These are phyloP conservation scores for Penicillium brevicompactum DNA, from an alignment of 2,329 filamentous ascomycete genomes.

Conservation along the genomic window DNA sequence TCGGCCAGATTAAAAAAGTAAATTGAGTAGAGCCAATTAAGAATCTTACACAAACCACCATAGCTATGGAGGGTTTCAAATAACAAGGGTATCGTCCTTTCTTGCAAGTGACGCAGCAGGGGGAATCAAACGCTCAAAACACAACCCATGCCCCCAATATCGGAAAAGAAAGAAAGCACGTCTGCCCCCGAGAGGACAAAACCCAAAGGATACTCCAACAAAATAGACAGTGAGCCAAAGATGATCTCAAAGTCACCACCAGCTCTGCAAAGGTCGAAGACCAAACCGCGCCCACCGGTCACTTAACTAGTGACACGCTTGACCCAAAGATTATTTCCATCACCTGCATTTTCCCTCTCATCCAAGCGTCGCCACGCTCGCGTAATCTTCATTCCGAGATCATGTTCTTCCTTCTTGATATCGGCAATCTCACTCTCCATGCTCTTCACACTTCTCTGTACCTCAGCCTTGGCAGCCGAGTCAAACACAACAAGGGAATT, in stretches of 20 bases:
- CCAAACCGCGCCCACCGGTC: neutral
- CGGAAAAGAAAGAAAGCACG: neutral
- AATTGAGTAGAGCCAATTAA: neutral
- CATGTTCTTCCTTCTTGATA: conserved; percentile 74
- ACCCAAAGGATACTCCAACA: neutral
- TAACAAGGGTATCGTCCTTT: conserved; percentile 10
- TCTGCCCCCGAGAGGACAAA: neutral
- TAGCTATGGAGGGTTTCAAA: conserved; percentile 1
- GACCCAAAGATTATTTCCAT: conserved; percentile 72
- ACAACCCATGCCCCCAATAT: conserved; percentile 1
- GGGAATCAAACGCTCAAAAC: conserved; percentile 12
- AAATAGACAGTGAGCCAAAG: neutral
- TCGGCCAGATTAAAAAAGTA: neutral
- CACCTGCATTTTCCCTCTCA: conserved; percentile 53
- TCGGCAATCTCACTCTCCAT: conserved; percentile 70
- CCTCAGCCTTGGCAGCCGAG: conserved; percentile 60
- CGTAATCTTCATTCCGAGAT: conserved; percentile 73
- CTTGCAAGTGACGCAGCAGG: neutral
- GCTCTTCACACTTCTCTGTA: conserved; percentile 66
- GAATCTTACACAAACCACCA: conserved; percentile 1
- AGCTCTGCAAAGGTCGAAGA: neutral
- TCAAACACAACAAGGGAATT: conserved; percentile 65
- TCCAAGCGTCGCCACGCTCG: conserved; percentile 75
- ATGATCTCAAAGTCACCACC: neutral
- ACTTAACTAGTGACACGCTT: conserved; percentile 69